A percentile compares a stretch with the other conserved stretches of the same genome.
Evolutionary conservation across 2,329 filamentous ascomycete species (phyloP).

Genomic region (Fusarium sulawesiense): DNA sequence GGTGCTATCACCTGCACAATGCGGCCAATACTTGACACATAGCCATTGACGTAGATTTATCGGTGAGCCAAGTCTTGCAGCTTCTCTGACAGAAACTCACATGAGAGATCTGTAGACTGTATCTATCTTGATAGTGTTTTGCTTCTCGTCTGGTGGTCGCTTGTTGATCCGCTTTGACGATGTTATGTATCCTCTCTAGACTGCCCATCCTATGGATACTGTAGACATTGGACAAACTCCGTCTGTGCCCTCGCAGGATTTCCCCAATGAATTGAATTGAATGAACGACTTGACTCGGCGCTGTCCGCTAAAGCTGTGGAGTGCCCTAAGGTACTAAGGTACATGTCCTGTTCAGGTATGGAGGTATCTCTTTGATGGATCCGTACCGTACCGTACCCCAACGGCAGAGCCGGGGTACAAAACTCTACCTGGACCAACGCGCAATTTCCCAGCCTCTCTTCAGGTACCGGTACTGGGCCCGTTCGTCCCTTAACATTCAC

Average conservation of each 20-base stretch:
- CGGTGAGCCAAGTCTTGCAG: conserved; percentile 17
- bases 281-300: conserved; percentile 41
- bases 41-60: conserved; percentile 31
- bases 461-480: conserved; percentile 30
- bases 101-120: neutral
- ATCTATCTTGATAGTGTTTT: neutral
- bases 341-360: neutral
- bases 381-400: conserved; percentile 16
- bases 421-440: conserved; percentile 34
- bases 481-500: conserved; percentile 19
- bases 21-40: neutral
- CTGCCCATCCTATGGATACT: neutral
- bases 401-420: conserved; percentile 38
- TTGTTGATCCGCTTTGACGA: conserved; percentile 8
- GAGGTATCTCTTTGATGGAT: neutral
- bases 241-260: conserved; percentile 33
- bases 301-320: conserved; percentile 42
- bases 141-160: conserved; percentile 2
- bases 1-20: conserved; percentile 29
- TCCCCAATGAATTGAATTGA: conserved; percentile 21
- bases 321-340: conserved; percentile 9
- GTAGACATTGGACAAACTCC: neutral
- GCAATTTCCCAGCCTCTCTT: conserved; percentile 44
- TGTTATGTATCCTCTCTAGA: neutral
- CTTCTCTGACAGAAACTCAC: neutral